Evolutionary conservation across 2,329 filamentous ascomycete genomes (phyloP).

Genomic region (Drechslerella dactyloides): DNA sequence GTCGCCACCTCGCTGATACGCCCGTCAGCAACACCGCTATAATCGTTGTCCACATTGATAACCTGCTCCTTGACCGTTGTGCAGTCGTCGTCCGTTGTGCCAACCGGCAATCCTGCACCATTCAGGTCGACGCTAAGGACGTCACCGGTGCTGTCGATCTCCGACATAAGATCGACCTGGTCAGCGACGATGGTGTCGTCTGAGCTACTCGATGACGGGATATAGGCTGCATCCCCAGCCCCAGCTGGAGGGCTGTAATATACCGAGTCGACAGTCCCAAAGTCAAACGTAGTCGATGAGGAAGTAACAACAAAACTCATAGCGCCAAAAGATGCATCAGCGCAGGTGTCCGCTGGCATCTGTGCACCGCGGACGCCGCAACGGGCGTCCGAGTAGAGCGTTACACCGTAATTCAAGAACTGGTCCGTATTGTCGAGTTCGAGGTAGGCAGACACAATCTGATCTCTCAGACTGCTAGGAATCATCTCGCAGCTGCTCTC

Average conservation of each 20-base stretch:
- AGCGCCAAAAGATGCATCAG: not conserved
- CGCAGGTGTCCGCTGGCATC: not conserved
- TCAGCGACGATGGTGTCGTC: too few species aligned
- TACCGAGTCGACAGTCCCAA: not conserved
- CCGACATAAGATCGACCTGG: too few species aligned
- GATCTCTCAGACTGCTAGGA: not conserved
- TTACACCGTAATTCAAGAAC: not conserved
- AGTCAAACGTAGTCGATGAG: not conserved
- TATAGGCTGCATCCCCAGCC: too few species aligned
- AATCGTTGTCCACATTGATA: constrained; percentile 10
- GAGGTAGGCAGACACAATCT: not conserved
- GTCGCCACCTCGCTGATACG: constrained; percentile 3
- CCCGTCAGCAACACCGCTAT: constrained; percentile 23
- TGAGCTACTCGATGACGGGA: too few species aligned
- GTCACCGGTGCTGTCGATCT: not conserved
- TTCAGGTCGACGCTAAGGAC: not conserved
- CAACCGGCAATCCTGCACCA: not conserved
- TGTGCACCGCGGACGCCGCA: not conserved
- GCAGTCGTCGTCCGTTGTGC: constrained; percentile 1
- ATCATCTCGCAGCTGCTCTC: not conserved
- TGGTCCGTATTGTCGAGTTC: not conserved
- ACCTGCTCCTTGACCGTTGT: constrained; percentile 3
- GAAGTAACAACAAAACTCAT: not conserved
- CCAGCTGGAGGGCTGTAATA: too few species aligned
- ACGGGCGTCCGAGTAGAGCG: not conserved